Evolutionary conservation across 2,329 filamentous ascomycete genomes (phyloP), one percentile per base, ranked within the genome.

Genomic region (Xylariaceae sp.): DNA sequence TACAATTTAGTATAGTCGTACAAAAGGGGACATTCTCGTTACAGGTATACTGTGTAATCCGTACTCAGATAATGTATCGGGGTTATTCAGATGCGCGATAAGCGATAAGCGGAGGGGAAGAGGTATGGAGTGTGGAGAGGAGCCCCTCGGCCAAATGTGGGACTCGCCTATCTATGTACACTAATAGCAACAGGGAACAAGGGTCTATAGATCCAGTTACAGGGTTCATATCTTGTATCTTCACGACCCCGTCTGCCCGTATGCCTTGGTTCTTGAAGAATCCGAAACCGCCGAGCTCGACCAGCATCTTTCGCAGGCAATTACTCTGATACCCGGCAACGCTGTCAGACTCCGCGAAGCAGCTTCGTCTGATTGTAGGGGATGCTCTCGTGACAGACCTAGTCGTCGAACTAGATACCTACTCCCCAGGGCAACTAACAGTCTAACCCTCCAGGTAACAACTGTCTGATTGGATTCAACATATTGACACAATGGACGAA

Each of bases 401-500:
- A 16, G 14, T 12, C 32, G 32, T 37, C 12, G 32, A 3, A 37
- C 12, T 37, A 7, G 32, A 16, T 26, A 26, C 23, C 23, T 26
- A 26, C n/a, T n/a, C n/a, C n/a, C n/a, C n/a, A n/a, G n/a, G n/a
- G n/a, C n/a, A n/a, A n/a, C n/a, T n/a, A n/a, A n/a, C n/a, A n/a
- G n/a, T n/a, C n/a, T n/a, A n/a, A n/a, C n/a, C n/a, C n/a, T n/a
- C n/a, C n/a, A 29, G 6, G 10, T 51, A 47, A 37, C 29, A 59
- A 51, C 26, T 29, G 10, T 29, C 26, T 10, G 26, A 29, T 29
- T 10, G 5, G 26, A 29, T 29, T 9, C 21, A 16, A n/a, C 2
- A 43, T 10, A 40, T 43, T 16, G 40, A 18, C 46, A 55, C 23
- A 12, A 78, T 78, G 76, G 63, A 68, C 16, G 68, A 72, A 19